Base-by-base conservation (phyloP, 176 grass and related monocot species). In the Oryza longistaminata region DNA sequence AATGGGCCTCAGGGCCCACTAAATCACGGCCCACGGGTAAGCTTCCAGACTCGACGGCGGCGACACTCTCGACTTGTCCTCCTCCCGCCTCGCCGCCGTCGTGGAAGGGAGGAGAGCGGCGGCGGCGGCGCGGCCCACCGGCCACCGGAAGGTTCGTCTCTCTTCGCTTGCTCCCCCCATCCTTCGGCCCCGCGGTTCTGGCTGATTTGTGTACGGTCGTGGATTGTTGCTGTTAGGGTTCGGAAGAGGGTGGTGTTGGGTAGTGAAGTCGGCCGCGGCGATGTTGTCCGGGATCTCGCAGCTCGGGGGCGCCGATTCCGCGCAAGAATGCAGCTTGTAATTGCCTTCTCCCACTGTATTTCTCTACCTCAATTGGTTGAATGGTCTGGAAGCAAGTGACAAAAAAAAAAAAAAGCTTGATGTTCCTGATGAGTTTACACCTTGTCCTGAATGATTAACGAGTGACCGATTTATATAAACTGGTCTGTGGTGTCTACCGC, bases 231-330 rank as follows among this genome's bases (percentile, higher is more conserved):
- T 83, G 80, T 75, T 83, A 87, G 89, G 89, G 70, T 90, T 90
- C 85, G 70, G 75, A 75, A 70, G 75, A 31, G 3, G 69, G 62
- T 22, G 17, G 5, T 61, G 0, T 22, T 3, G 7, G 55, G 0
- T 62, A n/a, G 8, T 40, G 37, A 39, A 39, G 37, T 14, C 7
- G 2, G 45, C 62, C 43, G 65, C 48, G 25, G 64, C 49, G 62
- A 92, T 92, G 87, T 50, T 92, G 5, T 81, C 87, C 27, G 84
- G 87, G 82, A 42, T 92, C 76, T 89, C 91, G 3, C 91, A 66
- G 67, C 55, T 92, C 7, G 87, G 84, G 84, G 34, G 45, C 64
- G 55, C 81, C 84, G 45, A 37, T 90, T 39, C 67, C 85, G 66
- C 85, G 61, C 27, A 84, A 90, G 55, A 61, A 24, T 40, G 77